Percentiles rank a stretch among this genome's conserved stretches.
These are phyloP conservation scores for Euphrasia arctica DNA, from an alignment of 305 asterid genomes.

Conservation along the genomic window DNA sequence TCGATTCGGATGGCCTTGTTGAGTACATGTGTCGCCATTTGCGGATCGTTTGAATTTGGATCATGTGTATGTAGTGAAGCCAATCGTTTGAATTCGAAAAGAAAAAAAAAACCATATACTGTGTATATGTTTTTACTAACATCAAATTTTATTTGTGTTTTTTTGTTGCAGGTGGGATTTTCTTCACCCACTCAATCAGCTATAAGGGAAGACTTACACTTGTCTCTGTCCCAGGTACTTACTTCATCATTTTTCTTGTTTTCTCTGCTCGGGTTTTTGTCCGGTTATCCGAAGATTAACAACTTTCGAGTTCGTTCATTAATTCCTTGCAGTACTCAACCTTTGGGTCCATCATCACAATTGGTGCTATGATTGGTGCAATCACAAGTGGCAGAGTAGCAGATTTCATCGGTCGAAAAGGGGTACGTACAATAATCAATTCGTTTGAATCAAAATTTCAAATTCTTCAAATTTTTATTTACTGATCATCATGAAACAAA, in stretches of 20 bases:
- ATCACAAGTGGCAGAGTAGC: constrained; percentile 79
- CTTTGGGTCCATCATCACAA: constrained; percentile 86
- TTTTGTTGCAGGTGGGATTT: constrained; percentile 70
- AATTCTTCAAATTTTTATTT: not conserved
- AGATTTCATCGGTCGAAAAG: constrained; percentile 79
- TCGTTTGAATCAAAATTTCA: not conserved
- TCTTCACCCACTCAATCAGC: constrained; percentile 81
- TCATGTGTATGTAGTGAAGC: constrained; percentile 62
- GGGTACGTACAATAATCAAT: constrained; percentile 62
- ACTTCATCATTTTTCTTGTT: not conserved
- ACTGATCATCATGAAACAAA: constrained; percentile 29
- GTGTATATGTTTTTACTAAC: no score
- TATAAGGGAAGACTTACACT: constrained; percentile 59
- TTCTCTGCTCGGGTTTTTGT: no score
- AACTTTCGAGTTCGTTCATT: no score
- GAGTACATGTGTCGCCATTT: constrained; percentile 70
- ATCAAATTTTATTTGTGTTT: not conserved
- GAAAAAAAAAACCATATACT: no score
- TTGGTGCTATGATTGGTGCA: constrained; percentile 98
- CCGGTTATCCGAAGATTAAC: no score
- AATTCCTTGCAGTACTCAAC: constrained; percentile 52
- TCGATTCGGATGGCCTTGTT: constrained; percentile 60
- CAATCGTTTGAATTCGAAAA: no score
- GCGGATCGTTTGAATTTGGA: constrained; percentile 84
- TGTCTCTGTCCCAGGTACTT: constrained; percentile 68